Base-by-base conservation (phyloP, 2,329 filamentous ascomycete genomes). In the Aspergillus spinulosporus region DNA sequence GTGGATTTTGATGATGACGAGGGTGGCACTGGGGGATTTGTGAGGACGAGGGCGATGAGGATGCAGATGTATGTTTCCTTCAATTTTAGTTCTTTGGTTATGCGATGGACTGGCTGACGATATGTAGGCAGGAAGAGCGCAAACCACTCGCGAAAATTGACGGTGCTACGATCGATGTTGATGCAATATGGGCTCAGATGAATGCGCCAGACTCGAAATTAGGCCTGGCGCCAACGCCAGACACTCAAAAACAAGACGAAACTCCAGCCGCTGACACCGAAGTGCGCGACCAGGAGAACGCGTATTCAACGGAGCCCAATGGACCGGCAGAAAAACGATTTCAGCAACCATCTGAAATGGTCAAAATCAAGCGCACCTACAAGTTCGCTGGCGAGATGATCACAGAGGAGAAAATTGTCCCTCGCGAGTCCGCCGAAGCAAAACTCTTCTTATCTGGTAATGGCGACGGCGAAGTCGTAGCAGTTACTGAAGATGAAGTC, bases 291-390 rank as follows among this genome's bases (percentile, higher is more conserved):
- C 47, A 44, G 28, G 49, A 46, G 15, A 34, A 42, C 7, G 15
- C 37, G 15, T 4, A 31, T n/a, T 4, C 21, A 21, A 36, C 44
- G 5, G n/a, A 29, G 37, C 8, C 44, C 2, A 40, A 58, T 12
- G 15, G 46, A 12, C 21, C 12, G 29, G 59, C 15, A 36, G 44
- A 52, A 12, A 57, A 62, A 6, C 29, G 47, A 45, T 46, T 54
- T 26, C 49, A 61, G 7, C 61, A 66, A 46, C 40, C 60, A 3
- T 76, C 81, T 46, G 76, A 81, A 52, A 77, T 76, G 62, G 76
- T 84, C 56, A 81, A 77, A 40, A 84, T 84, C 63, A 82, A 78
- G 61, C 76, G 80, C 29, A 82, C 76, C n/a, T 83, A 83, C 67
- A 79, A 80, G 52, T 84, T 83, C 62, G 82, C 82, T 1, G 82